These are phyloP conservation scores for Russula ochroleuca DNA, from an alignment of 768 basidiomycete species.

Conservation along the genomic window DNA sequence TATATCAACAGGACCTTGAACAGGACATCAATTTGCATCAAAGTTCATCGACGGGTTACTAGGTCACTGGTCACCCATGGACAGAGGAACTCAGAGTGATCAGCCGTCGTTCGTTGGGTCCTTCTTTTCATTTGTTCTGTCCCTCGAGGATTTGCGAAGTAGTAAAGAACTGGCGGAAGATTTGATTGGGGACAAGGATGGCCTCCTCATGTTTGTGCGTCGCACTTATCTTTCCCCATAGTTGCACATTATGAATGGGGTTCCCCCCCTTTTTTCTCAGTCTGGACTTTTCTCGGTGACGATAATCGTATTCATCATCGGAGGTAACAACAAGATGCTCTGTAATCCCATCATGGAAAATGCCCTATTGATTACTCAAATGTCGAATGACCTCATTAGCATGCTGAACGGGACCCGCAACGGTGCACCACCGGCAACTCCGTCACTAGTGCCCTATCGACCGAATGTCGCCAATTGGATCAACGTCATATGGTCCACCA, in stretches of 20 bases:
- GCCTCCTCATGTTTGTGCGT: constrained; percentile 8
- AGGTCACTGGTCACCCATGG: neutral
- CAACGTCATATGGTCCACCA: neutral
- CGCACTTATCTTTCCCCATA: too few relatives aligned
- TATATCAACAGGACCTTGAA: too few relatives aligned
- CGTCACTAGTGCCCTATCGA: neutral
- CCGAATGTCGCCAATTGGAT: neutral
- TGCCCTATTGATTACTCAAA: neutral
- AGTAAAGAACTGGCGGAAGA: constrained; percentile 2
- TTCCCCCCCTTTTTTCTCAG: neutral
- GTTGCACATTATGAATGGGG: neutral
- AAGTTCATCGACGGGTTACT: too few relatives aligned
- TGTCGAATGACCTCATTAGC: neutral
- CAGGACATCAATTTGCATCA: too few relatives aligned
- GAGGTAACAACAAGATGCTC: constrained; percentile 1
- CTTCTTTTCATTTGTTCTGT: neutral
- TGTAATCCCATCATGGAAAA: neutral
- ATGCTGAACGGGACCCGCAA: neutral
- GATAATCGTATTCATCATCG: constrained; percentile 1
- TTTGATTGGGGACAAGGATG: constrained; percentile 1
- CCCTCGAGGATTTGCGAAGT: neutral
- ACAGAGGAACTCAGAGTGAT: neutral
- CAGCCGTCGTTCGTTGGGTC: neutral
- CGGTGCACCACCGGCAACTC: neutral
- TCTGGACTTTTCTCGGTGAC: neutral